Base-by-base conservation (phyloP, 306 rosid genomes). In the Vicia villosa region DNA sequence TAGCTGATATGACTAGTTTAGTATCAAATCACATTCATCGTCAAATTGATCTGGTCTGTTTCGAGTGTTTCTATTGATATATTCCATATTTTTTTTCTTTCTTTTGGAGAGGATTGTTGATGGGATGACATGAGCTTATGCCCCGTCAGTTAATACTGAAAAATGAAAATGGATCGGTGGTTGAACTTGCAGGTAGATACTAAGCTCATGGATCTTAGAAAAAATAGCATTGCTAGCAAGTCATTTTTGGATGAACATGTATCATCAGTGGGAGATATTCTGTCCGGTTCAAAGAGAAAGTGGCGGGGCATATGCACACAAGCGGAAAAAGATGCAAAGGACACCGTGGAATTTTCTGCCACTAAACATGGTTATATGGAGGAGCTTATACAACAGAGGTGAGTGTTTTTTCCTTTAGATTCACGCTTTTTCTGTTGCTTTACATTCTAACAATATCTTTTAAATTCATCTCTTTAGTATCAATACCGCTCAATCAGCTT, bases 331-430 rank as follows among this genome's bases (percentile, higher is more conserved):
- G 95, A 87, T 52, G 80, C 82, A 9, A 87, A 61, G 65, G 96
- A 83, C 37, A 79, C 79, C 11, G 89, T 85, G 41, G 97, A 89
- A 55, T 86, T 84, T 80, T 86, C 96, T 62, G 88, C 88, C 0
- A 84, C 89, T 12, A 89, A 91, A 70, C 97, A 95, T 81, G 86
- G 96, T 68, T 92, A 87, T 14, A 82, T 91, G 89, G 93, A 84
- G 80, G 82, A 17, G 16, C 87, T 91, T 37, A 52, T 91, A 70
- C 95, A 91, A 73, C 87, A 86, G 51, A 80, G 93, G 99, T 84
- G 69, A 41, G 79, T 74, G 40, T 41, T 50, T 8, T 37, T 41
- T 30, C 19, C 40, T 16, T 14, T 19, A 12, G n/a, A 58, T 56
- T 69, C 15, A 24, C 22, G 7, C 36, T 12, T 40, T 12, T 1